phyloP scores from a whole-genome alignment of 176 grass and related monocot genomes.

The Cenchrus purpureus region DNA sequence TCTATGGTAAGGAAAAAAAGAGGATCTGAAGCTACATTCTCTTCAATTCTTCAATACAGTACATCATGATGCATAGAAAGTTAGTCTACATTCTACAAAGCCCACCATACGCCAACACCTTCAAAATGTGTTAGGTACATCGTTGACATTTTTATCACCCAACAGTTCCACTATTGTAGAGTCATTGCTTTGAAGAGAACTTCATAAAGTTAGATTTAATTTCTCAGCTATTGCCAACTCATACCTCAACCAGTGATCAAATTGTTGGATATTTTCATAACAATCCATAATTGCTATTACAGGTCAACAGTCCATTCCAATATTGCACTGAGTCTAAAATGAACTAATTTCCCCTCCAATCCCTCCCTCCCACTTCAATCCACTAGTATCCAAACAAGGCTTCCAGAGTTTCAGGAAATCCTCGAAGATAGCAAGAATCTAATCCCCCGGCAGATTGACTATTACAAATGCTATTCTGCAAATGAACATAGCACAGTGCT shows the following conservation, averaged over 20 bases:
- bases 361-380: no score
- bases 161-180: neutral
- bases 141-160: neutral
- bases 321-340: neutral
- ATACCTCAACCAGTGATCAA: slow-evolving; percentile 23
- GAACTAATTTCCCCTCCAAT: no score
- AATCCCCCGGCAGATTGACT: neutral
- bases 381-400: no score
- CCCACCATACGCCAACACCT: neutral
- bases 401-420: neutral
- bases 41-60: neutral
- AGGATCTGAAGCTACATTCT: slow-evolving; percentile 7
- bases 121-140: neutral
- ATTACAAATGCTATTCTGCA: neutral
- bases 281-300: neutral
- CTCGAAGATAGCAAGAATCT: neutral
- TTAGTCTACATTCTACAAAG: slow-evolving; percentile 21
- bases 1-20: neutral
- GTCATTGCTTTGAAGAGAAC: neutral
- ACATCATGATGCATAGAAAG: neutral
- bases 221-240: slow-evolving; percentile 4
- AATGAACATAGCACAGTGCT: slow-evolving; percentile 17
- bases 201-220: slow-evolving; percentile 28
- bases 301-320: slow-evolving; percentile 17
- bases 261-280: slow-evolving; percentile 8